Conservation (phyloP, 164 flowering plant genomes). For the Kalanchoe fedtschenkoi region DNA sequence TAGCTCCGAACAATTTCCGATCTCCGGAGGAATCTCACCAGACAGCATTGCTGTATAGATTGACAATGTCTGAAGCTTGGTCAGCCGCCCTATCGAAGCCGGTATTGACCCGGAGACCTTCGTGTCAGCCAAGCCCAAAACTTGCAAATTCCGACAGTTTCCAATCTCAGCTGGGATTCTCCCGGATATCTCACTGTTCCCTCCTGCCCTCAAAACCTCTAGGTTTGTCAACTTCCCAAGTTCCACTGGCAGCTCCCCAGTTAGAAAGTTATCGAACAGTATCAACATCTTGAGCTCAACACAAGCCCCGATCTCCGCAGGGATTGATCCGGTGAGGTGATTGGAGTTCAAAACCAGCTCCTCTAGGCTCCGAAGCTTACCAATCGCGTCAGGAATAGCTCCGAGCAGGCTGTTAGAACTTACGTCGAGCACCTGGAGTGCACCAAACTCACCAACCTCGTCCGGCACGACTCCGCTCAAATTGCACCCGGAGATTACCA, state of each 20-base stretch:
- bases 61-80: constrained; percentile 55
- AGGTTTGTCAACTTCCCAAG: constrained; percentile 38
- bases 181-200: constrained; percentile 63
- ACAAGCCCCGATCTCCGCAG: constrained; percentile 46
- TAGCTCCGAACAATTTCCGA: constrained; percentile 78
- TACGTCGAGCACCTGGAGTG: constrained; percentile 40
- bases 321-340: constrained; percentile 66
- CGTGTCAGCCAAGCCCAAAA: constrained; percentile 51
- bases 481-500: constrained; percentile 64
- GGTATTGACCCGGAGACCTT: constrained; percentile 48
- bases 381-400: constrained; percentile 43
- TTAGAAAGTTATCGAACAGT: constrained; percentile 50
- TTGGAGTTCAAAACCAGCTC: constrained; percentile 58
- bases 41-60: constrained; percentile 66
- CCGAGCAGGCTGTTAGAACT: constrained; percentile 64
- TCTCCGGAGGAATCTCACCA: constrained; percentile 65
- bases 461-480: constrained; percentile 67
- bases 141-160: constrained; percentile 33
- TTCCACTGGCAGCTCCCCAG: constrained; percentile 45
- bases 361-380: constrained; percentile 43
- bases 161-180: constrained; percentile 53
- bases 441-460: constrained; percentile 35
- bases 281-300: constrained; percentile 30
- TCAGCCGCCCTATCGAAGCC: constrained; percentile 44
- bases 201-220: constrained; percentile 63